Base-by-base conservation (phyloP, 225 moss, liverwort and hornwort species). In the Neckera pumila region DNA sequence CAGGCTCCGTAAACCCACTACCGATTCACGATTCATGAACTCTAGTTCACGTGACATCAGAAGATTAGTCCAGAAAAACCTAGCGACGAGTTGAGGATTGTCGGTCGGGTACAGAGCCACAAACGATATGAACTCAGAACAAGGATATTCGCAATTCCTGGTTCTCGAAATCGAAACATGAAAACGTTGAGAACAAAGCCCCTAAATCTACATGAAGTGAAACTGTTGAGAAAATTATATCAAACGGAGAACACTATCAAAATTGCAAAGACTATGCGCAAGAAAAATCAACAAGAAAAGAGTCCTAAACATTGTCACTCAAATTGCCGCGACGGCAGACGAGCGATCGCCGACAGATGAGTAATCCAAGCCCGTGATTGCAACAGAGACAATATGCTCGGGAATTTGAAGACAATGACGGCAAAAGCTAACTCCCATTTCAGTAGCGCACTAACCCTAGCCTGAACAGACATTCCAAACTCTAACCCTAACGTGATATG, bases 401-500 rank as follows among this genome's bases (percentile, higher is more conserved):
- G 51, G 47, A 79, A 58, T 57, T 84, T 33, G 33, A 74, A 43
- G 84, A 84, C 45, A 45, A 83, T 79, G 74, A 69, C 66, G 75
- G 61, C 61, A 86, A 62, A 87, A 79, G 45, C 67, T 73, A 83
- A 81, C 84, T 74, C 88, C 14, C 84, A 84, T 74, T 86, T 47
- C 82, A 59, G 58, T 80, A 59, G 26, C 17, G 26, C 43, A 58
- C 89, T 81, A 71, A 67, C 90, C 70, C 90, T 88, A 88, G 67
- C 23, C 82, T 25, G 67, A 85, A 71, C 77, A 56, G 63, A 38
- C 82, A 85, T 85, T 73, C 40, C 83, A 75, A 75, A 63, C 84
- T 83, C 76, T 70, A 88, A 91, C 83, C 92, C 86, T 91, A 88
- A 91, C 80, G 60, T 38, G 57, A 64, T 42, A 73, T 17, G 43